Evolutionary conservation across 805 yeast genomes (phyloP).

Genomic region (Sugiyamaella americana): DNA sequence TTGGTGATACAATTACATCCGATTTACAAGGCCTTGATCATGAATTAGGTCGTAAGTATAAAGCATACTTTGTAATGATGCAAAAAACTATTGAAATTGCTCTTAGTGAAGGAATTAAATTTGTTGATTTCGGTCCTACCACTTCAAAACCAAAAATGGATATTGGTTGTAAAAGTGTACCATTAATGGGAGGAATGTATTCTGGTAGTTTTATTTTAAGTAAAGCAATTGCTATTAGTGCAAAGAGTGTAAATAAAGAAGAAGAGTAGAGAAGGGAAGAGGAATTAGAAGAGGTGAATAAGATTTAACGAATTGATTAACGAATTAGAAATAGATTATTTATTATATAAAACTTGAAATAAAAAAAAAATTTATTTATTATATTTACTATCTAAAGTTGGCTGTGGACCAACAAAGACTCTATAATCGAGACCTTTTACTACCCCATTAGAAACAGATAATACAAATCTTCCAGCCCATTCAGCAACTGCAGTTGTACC

Average conservation of each 20-base stretch:
- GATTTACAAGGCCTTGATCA: constrained; percentile 42
- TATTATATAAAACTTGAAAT: no score
- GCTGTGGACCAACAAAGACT: not conserved
- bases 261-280: not conserved
- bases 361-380: not conserved
- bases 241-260: constrained; percentile 5
- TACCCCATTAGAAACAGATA: not conserved
- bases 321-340: no score
- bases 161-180: constrained; percentile 36
- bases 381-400: not conserved
- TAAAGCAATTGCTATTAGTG: constrained; percentile 10
- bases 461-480: not conserved
- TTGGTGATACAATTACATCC: constrained; percentile 41
- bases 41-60: constrained; percentile 35
- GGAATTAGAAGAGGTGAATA: no score
- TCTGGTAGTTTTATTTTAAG: constrained; percentile 17
- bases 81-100: constrained; percentile 41
- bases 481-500: not conserved
- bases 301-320: no score
- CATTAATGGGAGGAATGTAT: constrained; percentile 36
- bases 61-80: constrained; percentile 45
- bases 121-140: constrained; percentile 44
- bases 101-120: constrained; percentile 33
- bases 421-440: not conserved
- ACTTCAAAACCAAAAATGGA: constrained; percentile 40